Evolutionary conservation across 129 eudicot species (phyloP).

Genomic region (Helianthus annuus): DNA sequence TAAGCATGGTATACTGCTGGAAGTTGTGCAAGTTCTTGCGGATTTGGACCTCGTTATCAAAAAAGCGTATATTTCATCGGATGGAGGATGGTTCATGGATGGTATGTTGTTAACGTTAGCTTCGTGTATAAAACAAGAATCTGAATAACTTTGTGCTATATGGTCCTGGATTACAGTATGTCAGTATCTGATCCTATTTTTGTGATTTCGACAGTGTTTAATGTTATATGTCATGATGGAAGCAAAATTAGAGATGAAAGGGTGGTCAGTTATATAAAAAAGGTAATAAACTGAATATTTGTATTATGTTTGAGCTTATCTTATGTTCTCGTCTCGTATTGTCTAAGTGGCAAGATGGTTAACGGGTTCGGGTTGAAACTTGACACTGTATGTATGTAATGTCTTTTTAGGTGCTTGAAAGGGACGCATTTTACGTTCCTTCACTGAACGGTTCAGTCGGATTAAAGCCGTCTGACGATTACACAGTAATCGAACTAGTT

Average conservation of each 20-base stretch:
- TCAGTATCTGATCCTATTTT: conserved; percentile 23
- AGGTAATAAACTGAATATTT: conserved; percentile 37
- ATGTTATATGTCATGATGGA: conserved; percentile 65
- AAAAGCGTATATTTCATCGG: conserved; percentile 92
- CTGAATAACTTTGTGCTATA: conserved; percentile 11
- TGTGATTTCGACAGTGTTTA: conserved; percentile 57
- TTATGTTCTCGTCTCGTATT: not conserved
- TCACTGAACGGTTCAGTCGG: conserved; percentile 72
- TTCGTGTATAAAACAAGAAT: not conserved
- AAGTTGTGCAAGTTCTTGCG: conserved; percentile 90
- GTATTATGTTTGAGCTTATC: conserved; percentile 1
- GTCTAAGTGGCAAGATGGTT: not conserved
- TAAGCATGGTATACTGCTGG: conserved; percentile 86
- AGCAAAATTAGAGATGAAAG: conserved; percentile 70
- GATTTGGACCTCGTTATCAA: conserved; percentile 75
- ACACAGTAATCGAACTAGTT: conserved; percentile 83
- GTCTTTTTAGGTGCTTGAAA: conserved; percentile 70
- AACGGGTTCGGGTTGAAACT: not conserved
- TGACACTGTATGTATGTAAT: conserved; percentile 5
- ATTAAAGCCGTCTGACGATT: conserved; percentile 67
- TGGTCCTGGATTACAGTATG: not conserved
- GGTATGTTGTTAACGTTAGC: conserved; percentile 41
- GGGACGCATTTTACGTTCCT: conserved; percentile 54
- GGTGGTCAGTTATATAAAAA: conserved; percentile 49
- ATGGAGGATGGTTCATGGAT: conserved; percentile 99